Conservation (phyloP, 495 filamentous ascomycete genomes). For the Lasiosphaeris hirsuta region DNA sequence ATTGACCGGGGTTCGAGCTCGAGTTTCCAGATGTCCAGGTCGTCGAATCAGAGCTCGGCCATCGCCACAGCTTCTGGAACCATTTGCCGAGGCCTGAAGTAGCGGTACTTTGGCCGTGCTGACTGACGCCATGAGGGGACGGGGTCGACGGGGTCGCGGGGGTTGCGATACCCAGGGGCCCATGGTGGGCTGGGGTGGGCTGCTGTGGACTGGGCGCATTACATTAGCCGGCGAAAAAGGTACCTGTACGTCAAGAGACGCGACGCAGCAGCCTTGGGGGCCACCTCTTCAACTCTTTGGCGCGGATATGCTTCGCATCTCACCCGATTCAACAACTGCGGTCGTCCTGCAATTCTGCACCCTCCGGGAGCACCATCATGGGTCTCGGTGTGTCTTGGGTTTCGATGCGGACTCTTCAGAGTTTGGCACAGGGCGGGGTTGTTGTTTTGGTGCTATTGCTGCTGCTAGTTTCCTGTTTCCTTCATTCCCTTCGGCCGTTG, state of each 20-base stretch:
- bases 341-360: slow-evolving; percentile 15
- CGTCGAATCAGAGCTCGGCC: slow-evolving; percentile 23
- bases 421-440: not conserved
- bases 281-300: slow-evolving; percentile 14
- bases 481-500: slow-evolving; percentile 7
- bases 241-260: slow-evolving; percentile 16
- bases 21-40: slow-evolving; percentile 19
- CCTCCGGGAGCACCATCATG: not conserved
- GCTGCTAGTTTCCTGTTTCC: too few relatives aligned
- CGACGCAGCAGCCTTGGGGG: slow-evolving; percentile 13
- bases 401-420: not conserved
- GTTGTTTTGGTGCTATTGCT: too few relatives aligned
- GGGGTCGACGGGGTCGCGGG: not conserved
- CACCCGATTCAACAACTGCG: slow-evolving; percentile 15
- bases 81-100: slow-evolving; percentile 28
- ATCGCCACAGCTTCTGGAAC: slow-evolving; percentile 27
- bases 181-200: not conserved
- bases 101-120: slow-evolving; percentile 16
- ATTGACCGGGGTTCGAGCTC: slow-evolving; percentile 28
- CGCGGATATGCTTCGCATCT: slow-evolving; percentile 21
- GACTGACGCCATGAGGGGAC: slow-evolving; percentile 21
- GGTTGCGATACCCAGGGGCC: slow-evolving; percentile 17
- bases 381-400: slow-evolving; percentile 11
- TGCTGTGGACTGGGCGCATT: slow-evolving; percentile 3
- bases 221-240: slow-evolving; percentile 22